Base-by-base conservation (phyloP, 768 basidiomycete genomes). In the Boletus barrowsii region DNA sequence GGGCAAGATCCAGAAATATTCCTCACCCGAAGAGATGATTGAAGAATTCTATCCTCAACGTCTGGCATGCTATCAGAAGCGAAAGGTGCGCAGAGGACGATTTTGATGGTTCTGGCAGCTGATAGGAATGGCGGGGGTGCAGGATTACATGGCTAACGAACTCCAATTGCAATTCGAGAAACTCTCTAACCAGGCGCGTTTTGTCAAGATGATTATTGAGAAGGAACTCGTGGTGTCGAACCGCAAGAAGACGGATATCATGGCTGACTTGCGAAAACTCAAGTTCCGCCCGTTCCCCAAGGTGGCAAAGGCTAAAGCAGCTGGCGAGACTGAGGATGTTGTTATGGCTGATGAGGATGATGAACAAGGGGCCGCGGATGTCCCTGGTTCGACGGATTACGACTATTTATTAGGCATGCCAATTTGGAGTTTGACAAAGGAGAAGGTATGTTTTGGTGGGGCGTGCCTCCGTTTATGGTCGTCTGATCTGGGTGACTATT, bases 371-470 rank as follows among this genome's bases (percentile, higher is more conserved):
- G 81, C 70, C 0, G 74, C 60, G 4, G 64, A 66, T 10, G 74
- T 65, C 5, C 78, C 75, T 40, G 70, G 73, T 11, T 62, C 73
- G 5, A 77, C 78, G 29, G 95, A 98, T 72, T 99, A 79, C 66
- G 95, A 99, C 67, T 98, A 99, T 72, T 73, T 99, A 48, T 75
- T 99, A 54, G 85, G 91, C 15, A 98, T 99, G 96, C 76, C 93
- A 2, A 96, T 99, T 65, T 94, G 84, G 79, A 96, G 88, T 73
- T 75, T 99, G 76, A 99, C 96, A 1, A 86, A 81, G 62, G 96
- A 98, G 73, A 95, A 88, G 84, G 92, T 89, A 49, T 7, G 69
- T 56, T 13, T 42, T 8, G 17, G 35, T 46, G 13, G 11, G 5
- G 18, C 30, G 4, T 14, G 4, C 9, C 15, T 55, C 18, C 1